Conservation (phyloP, 179 eudicot genomes). For the Drosera spatulata region DNA sequence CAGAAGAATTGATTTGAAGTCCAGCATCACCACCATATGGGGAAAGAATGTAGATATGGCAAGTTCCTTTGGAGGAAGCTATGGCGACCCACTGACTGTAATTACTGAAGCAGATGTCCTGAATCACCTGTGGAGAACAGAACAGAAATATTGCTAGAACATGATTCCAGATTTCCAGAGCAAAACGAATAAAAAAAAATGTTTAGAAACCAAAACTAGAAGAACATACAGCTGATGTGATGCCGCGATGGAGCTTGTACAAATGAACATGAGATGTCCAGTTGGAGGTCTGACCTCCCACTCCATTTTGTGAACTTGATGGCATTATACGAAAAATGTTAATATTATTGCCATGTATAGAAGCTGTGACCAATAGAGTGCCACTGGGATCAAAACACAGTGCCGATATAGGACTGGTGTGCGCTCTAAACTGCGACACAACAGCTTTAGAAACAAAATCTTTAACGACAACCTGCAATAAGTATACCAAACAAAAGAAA, state of each 20-base stretch:
- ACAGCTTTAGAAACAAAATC: constrained; percentile 79
- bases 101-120: constrained; percentile 90
- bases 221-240: constrained; percentile 80
- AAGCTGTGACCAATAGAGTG: constrained; percentile 93
- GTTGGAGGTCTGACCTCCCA: constrained; percentile 38
- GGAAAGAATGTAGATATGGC: constrained; percentile 83
- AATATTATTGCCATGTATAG: constrained; percentile 88
- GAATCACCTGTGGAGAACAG: constrained; percentile 63
- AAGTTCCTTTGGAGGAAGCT: constrained; percentile 85
- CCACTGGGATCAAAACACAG: constrained; percentile 98
- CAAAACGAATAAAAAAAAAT: constrained; percentile 4
- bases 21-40: constrained; percentile 90
- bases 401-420: constrained; percentile 89
- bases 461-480: constrained; percentile 77
- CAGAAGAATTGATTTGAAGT: constrained; percentile 48
- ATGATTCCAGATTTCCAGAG: background rate
- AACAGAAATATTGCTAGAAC: constrained; percentile 1
- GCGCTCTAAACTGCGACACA: constrained; percentile 92
- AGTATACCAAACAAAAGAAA: background rate
- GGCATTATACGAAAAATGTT: constrained; percentile 90
- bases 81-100: constrained; percentile 95
- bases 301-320: constrained; percentile 31
- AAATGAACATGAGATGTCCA: constrained; percentile 90
- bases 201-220: constrained; percentile 2
- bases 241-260: constrained; percentile 93